Conservation (phyloP, 1,284 basidiomycete species). For the Moesziomyces aphidis region DNA sequence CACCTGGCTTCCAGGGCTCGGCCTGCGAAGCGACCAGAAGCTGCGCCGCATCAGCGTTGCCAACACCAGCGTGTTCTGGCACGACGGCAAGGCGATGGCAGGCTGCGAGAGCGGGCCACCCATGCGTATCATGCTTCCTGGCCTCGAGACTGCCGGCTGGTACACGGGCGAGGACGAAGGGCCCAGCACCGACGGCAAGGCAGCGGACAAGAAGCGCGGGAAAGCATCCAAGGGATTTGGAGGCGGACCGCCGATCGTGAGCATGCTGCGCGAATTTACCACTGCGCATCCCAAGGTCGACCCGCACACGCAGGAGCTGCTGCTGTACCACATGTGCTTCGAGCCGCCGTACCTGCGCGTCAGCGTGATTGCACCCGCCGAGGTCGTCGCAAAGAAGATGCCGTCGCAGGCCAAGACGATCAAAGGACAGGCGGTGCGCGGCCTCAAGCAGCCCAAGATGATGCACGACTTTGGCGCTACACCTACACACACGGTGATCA, state of each 20-base stretch:
- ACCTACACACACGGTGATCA: conserved; percentile 68
- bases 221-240: conserved; percentile 31
- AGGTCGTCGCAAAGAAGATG: background rate
- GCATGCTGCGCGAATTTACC: conserved; percentile 70
- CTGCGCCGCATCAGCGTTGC: conserved; percentile 67
- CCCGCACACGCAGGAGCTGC: conserved; percentile 70
- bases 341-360: conserved; percentile 69
- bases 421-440: conserved; percentile 55
- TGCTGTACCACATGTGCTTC: conserved; percentile 71
- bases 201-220: background rate
- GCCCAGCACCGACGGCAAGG: conserved; percentile 1
- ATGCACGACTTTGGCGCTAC: conserved; percentile 72
- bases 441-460: conserved; percentile 67
- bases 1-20: conserved; percentile 62
- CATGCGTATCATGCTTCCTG: conserved; percentile 70
- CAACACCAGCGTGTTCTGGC: conserved; percentile 70
- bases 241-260: conserved; percentile 33
- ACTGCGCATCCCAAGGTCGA: conserved; percentile 71
- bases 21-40: conserved; percentile 26
- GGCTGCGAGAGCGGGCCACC: conserved; percentile 71
- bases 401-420: conserved; percentile 23
- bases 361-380: conserved; percentile 69
- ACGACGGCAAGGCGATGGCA: conserved; percentile 70
- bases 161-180: conserved; percentile 60
- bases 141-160: conserved; percentile 71